Evolutionary conservation across 257 asterid genomes (phyloP), one percentile per base, ranked within the genome.

Genomic region (Avicennia marina): DNA sequence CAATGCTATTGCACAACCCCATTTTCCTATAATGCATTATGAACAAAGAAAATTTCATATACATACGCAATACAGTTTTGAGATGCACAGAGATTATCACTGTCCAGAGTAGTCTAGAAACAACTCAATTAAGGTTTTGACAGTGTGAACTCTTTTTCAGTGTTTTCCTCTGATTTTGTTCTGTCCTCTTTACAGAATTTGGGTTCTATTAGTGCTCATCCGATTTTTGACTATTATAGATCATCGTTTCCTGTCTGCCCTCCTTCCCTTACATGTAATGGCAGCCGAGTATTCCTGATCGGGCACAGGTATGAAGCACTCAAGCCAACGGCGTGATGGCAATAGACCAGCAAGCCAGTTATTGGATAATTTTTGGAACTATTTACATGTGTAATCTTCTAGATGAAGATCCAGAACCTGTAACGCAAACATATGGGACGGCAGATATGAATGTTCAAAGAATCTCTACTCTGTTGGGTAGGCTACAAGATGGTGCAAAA

Each of bases 401-500:
- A 33, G 32, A 41, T 29, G 34, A 55, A 40, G n/a, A 40, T 48
- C 64, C 31, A 52, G 25, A 61, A 54, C 61, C 33, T 47, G 18
- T 15, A 16, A 68, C 13, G 59, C 56, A 66, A 69, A 56, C 66
- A 36, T 53, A 17, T 13, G 52, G 51, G 59, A 53, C 60, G 52
- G 31, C 63, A 51, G 10, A 19, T 17, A 51, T 17, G 32, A 42
- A 66, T 45, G 41, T 50, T 13, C 39, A n/a, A 65, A 53, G 68
- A 58, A 50, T 57, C 45, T 51, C 47, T 22, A 17, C 34, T 60
- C 19, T 54, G 46, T 54, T 43, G 33, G 29, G 8, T 29, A 50
- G 21, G 69, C 64, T 56, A 87, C 76, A 87, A 75, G 66, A 87
- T 87, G 57, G 81, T 21, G 79, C 95, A 87, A 27, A 76, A 73